Conservation (phyloP, 1,284 basidiomycete genomes). For the Leucoagaricus sp. region DNA sequence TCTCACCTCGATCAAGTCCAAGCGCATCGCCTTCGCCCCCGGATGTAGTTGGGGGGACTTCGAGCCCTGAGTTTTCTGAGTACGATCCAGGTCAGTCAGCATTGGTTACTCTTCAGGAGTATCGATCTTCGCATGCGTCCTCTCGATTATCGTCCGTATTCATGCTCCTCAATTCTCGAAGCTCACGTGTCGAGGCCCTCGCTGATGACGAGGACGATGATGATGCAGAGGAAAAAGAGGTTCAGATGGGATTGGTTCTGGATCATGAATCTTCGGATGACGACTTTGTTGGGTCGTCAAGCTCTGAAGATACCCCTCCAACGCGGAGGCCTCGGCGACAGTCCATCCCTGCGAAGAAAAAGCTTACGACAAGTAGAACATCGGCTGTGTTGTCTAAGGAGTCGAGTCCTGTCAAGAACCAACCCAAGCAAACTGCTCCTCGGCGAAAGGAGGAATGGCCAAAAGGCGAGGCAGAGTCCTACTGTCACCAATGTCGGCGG, state of each 20-base stretch:
- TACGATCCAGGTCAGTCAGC: neutral
- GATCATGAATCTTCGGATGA: neutral
- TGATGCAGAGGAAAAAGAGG: neutral
- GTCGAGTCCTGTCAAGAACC: neutral
- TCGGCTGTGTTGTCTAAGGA: neutral
- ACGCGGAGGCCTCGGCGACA: neutral
- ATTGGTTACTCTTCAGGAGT: neutral
- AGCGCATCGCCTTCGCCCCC: neutral
- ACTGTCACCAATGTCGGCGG: conserved; percentile 14
- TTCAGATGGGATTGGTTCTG: neutral
- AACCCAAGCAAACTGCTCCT: neutral
- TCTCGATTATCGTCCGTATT: neutral
- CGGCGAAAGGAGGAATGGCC: neutral
- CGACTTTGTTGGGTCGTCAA: neutral
- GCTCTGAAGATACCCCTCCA: neutral
- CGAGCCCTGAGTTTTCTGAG: conserved; percentile 7
- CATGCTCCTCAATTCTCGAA: neutral
- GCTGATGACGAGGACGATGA: neutral
- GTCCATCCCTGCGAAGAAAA: neutral
- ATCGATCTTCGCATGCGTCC: neutral
- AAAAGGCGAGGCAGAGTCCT: neutral
- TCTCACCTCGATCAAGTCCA: neutral
- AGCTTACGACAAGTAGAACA: neutral
- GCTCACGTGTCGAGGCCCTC: neutral
- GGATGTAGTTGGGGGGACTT: neutral